Evolutionary conservation across 805 yeast species (phyloP).

Genomic region (Barnettozyma botsteinii): DNA sequence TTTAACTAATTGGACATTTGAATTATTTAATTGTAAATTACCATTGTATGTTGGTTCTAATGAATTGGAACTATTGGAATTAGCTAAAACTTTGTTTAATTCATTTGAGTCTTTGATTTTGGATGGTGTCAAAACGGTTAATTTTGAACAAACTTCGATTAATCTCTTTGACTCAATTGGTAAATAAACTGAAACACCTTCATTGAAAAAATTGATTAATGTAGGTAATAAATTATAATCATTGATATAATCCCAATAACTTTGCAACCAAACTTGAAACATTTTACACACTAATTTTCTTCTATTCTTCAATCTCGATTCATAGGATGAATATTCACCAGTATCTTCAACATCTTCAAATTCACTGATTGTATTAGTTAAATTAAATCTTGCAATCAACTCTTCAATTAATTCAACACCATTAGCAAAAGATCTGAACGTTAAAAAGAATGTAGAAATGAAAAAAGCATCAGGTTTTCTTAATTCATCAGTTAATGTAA

Average conservation of each 20-base stretch:
- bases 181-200: conserved; percentile 52
- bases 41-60: background rate
- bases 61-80: conserved; percentile 1
- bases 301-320: conserved; percentile 44
- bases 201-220: conserved; percentile 72
- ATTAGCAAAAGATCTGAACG: conserved; percentile 65
- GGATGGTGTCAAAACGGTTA: conserved; percentile 50
- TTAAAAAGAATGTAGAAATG: conserved; percentile 67
- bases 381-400: conserved; percentile 60
- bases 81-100: background rate
- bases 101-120: conserved; percentile 28
- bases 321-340: conserved; percentile 33
- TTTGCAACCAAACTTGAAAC: conserved; percentile 82
- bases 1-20: conserved; percentile 42
- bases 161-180: conserved; percentile 63
- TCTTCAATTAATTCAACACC: conserved; percentile 65
- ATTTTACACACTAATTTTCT: conserved; percentile 61
- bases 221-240: conserved; percentile 64
- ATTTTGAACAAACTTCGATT: conserved; percentile 55
- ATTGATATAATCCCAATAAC: conserved; percentile 69
- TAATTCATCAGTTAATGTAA: conserved; percentile 59
- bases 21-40: conserved; percentile 12
- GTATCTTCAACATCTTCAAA: conserved; percentile 29
- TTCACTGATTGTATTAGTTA: conserved; percentile 31
- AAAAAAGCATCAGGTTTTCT: conserved; percentile 61